Evolutionary conservation across 2,329 filamentous ascomycete species (phyloP).

Genomic region (Hymenotorrendiella dingleyae): DNA sequence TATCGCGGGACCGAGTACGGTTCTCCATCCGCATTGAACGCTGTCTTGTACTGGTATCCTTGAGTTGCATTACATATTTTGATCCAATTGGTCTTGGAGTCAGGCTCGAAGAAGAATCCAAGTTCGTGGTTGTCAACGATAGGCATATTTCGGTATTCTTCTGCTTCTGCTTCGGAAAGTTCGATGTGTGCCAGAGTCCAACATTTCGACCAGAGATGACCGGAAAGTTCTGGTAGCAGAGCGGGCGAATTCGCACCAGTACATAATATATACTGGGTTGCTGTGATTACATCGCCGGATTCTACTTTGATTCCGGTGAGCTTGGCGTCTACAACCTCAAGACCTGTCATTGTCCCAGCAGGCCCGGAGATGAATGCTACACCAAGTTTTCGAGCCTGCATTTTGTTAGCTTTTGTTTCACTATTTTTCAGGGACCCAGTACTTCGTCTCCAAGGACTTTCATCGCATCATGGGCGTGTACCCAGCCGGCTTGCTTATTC

Average conservation of each 20-base stretch:
- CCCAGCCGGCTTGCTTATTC: neutral
- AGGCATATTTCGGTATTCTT: constrained; percentile 41
- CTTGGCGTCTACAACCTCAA: constrained; percentile 31
- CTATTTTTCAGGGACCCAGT: constrained; percentile 21
- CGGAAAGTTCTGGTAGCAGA: constrained; percentile 38
- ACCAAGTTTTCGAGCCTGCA: constrained; percentile 5
- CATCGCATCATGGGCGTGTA: constrained; percentile 32
- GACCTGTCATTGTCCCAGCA: constrained; percentile 8
- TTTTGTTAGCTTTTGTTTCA: neutral
- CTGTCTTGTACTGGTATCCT: constrained; percentile 34
- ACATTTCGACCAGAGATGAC: constrained; percentile 36
- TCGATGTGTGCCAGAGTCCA: constrained; percentile 48
- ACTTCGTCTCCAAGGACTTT: constrained; percentile 33
- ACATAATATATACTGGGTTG: constrained; percentile 37
- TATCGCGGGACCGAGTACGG: constrained; percentile 32
- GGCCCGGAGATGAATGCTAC: constrained; percentile 7
- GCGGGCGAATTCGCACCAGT: constrained; percentile 38
- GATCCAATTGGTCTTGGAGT: constrained; percentile 41
- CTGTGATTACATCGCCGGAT: constrained; percentile 29
- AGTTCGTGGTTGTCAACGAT: constrained; percentile 45
- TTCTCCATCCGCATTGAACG: constrained; percentile 21
- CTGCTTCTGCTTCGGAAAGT: constrained; percentile 41
- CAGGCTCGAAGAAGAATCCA: constrained; percentile 49
- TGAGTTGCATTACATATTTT: constrained; percentile 42
- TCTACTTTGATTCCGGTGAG: constrained; percentile 34